Evolutionary conservation across 2,329 filamentous ascomycete species (phyloP).

Genomic region (Fusarium siculi): DNA sequence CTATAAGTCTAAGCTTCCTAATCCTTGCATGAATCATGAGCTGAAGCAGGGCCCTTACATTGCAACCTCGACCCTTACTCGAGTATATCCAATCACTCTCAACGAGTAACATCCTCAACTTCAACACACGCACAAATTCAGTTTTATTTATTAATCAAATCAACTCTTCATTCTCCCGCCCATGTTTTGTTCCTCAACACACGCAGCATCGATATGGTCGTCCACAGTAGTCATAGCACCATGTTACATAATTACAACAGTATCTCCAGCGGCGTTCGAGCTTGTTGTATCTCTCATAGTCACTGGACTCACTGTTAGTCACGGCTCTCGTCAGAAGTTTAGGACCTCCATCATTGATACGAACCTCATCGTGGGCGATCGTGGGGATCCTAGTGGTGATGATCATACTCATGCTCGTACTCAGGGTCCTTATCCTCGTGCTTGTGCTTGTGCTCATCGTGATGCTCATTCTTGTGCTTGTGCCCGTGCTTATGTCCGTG

Average conservation of each 20-base stretch:
- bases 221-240: background rate
- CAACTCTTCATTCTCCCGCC: background rate
- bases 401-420: background rate
- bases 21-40: constrained; percentile 25
- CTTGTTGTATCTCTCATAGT: background rate
- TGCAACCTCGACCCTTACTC: background rate
- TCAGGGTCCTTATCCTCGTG: background rate
- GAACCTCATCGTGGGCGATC: constrained; percentile 3
- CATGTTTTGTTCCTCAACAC: background rate
- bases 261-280: background rate
- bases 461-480: background rate
- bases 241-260: background rate
- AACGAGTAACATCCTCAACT: background rate
- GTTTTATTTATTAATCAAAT: background rate
- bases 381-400: background rate
- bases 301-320: constrained; percentile 6
- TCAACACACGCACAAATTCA: background rate
- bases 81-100: constrained; percentile 13
- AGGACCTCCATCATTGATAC: background rate
- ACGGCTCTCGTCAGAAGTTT: background rate
- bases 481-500: constrained; percentile 6
- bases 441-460: background rate
- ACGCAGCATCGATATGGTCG: background rate
- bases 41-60: background rate
- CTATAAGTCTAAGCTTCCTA: no score